Conservation (phyloP, 1,139 yeast species). For the Pichia sp. region DNA sequence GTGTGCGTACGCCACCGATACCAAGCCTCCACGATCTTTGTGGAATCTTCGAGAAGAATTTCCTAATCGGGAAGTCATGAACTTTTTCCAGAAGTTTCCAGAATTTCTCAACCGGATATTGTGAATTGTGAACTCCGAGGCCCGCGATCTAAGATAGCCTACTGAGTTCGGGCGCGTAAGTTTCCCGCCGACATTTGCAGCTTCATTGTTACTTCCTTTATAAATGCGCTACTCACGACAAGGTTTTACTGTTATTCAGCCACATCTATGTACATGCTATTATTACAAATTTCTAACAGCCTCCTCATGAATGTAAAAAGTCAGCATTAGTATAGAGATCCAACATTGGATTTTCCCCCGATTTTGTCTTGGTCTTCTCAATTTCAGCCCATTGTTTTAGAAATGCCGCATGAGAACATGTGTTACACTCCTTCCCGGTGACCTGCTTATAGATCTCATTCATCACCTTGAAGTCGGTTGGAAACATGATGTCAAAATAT, state of each 20-base stretch:
- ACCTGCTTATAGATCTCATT: constrained; percentile 57
- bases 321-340: constrained; percentile 74
- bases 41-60: constrained; percentile 5
- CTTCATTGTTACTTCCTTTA: too few relatives aligned
- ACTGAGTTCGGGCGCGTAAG: too few relatives aligned
- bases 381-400: constrained; percentile 66
- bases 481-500: constrained; percentile 79
- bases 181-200: too few relatives aligned
- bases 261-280: neutral
- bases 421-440: constrained; percentile 52
- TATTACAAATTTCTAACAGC: too few relatives aligned
- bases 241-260: too few relatives aligned
- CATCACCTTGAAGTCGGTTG: constrained; percentile 66
- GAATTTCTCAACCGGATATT: too few relatives aligned
- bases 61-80: neutral
- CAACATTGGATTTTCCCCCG: constrained; percentile 86
- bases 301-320: constrained; percentile 44
- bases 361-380: constrained; percentile 59
- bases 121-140: too few relatives aligned
- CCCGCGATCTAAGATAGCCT: too few relatives aligned
- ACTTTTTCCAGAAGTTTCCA: constrained; percentile 3
- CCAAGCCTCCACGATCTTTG: too few relatives aligned
- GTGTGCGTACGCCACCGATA: too few relatives aligned
- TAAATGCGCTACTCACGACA: too few relatives aligned
- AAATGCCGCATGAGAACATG: constrained; percentile 57